Evolutionary conservation across 331 rosid species (phyloP).

Genomic region (Quercus phellos): DNA sequence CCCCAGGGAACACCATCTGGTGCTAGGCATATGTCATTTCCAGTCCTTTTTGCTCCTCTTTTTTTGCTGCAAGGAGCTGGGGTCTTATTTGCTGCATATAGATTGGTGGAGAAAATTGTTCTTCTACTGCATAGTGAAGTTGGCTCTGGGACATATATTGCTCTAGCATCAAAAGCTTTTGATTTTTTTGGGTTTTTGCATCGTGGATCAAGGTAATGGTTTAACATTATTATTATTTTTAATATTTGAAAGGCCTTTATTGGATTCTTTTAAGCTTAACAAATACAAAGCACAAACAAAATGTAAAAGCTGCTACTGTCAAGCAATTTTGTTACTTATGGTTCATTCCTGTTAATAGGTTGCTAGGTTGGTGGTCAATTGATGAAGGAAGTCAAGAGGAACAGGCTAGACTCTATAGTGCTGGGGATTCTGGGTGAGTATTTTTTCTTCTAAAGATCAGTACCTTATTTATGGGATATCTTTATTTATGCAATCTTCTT

Average conservation of each 20-base stretch:
- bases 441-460: neutral
- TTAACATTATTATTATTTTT: neutral
- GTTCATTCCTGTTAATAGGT: constrained; percentile 37
- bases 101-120: constrained; percentile 68
- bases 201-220: constrained; percentile 72
- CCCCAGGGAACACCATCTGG: constrained; percentile 65
- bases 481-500: constrained; percentile 9
- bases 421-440: constrained; percentile 61
- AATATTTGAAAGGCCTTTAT: constrained; percentile 4
- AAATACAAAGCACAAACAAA: neutral
- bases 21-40: constrained; percentile 44
- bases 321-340: constrained; percentile 13
- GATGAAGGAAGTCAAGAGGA: constrained; percentile 87
- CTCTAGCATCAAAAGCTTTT: constrained; percentile 50
- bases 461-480: constrained; percentile 7
- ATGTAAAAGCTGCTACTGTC: neutral
- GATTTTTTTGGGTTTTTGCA: constrained; percentile 75
- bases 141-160: constrained; percentile 54
- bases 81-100: constrained; percentile 65
- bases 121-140: constrained; percentile 42
- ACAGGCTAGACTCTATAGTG: constrained; percentile 70
- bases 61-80: constrained; percentile 87
- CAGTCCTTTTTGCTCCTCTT: constrained; percentile 65
- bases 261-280: constrained; percentile 2
- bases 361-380: constrained; percentile 93